Conservation (phyloP, 768 basidiomycete genomes). For the Panaeolus papilionaceus region DNA sequence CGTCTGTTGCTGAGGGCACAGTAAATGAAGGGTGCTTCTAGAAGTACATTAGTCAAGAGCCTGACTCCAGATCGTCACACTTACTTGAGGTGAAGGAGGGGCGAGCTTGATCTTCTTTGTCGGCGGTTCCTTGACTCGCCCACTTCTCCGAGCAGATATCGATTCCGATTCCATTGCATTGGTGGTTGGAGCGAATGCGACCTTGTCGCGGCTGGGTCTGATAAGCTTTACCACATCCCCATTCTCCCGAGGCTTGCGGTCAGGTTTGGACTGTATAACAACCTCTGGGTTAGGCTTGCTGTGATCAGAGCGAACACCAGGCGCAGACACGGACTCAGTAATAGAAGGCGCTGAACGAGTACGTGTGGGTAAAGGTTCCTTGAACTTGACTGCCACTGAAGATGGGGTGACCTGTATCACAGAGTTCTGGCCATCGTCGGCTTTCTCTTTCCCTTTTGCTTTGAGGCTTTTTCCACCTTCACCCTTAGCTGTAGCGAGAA, state of each 20-base stretch:
- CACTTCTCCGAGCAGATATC: conserved; percentile 22
- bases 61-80: not conserved
- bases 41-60: not conserved
- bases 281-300: not conserved
- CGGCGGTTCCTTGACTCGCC: conserved; percentile 19
- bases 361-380: conserved; percentile 6
- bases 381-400: not conserved
- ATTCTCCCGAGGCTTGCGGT: not conserved
- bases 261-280: not conserved
- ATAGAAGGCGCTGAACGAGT: not conserved
- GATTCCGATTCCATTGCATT: conserved; percentile 20
- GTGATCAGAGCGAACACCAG: not conserved
- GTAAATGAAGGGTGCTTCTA: not conserved
- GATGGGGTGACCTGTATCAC: conserved; percentile 16
- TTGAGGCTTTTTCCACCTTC: conserved; percentile 32
- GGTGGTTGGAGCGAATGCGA: conserved; percentile 16
- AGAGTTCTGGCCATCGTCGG: conserved; percentile 14
- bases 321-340: not conserved
- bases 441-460: conserved; percentile 33
- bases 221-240: not conserved
- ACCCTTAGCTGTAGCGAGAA: conserved; percentile 29
- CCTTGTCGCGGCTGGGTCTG: conserved; percentile 10
- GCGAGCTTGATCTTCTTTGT: conserved; percentile 7
- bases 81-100: conserved; percentile 23
- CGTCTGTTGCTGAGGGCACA: not conserved